Conservation (phyloP, 306 rosid genomes). For the Sechiopsis laciniata region DNA sequence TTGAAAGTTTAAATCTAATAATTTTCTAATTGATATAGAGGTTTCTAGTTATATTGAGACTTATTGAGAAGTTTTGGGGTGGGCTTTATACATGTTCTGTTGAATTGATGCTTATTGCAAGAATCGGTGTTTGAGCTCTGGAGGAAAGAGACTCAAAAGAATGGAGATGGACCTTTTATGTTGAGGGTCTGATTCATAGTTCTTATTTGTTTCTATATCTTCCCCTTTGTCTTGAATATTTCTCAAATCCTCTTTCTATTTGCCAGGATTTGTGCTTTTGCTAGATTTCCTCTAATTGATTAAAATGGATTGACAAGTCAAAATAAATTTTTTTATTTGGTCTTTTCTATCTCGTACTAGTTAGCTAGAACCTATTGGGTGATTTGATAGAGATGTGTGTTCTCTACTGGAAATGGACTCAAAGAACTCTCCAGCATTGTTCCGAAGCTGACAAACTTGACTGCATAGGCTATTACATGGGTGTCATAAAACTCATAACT, state of each 20-base stretch:
- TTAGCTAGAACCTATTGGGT: not conserved
- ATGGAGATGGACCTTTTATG: not conserved
- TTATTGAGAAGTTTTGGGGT: not conserved
- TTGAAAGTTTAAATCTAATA: not conserved
- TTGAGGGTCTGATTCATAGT: not conserved
- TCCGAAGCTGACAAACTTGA: not conserved
- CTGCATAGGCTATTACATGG: not conserved
- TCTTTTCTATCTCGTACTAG: not conserved
- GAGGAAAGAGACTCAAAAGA: not conserved
- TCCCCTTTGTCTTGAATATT: not conserved
- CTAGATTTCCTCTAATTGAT: not conserved
- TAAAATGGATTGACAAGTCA: not conserved
- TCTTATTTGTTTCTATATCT: conserved; percentile 10
- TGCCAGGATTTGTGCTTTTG: not conserved
- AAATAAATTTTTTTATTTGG: not conserved
- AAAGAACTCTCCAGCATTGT: not conserved
- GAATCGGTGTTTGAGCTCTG: not conserved
- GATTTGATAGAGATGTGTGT: not conserved
- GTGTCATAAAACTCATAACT: not conserved
- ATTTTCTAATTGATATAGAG: not conserved
- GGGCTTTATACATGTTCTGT: not conserved
- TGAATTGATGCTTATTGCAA: not conserved
- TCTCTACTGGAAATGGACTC: not conserved
- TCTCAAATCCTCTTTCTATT: conserved; percentile 1
- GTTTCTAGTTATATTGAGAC: not conserved